phyloP scores from a whole-genome alignment of 495 filamentous ascomycete genomes.

The Neurospora sp. region DNA sequence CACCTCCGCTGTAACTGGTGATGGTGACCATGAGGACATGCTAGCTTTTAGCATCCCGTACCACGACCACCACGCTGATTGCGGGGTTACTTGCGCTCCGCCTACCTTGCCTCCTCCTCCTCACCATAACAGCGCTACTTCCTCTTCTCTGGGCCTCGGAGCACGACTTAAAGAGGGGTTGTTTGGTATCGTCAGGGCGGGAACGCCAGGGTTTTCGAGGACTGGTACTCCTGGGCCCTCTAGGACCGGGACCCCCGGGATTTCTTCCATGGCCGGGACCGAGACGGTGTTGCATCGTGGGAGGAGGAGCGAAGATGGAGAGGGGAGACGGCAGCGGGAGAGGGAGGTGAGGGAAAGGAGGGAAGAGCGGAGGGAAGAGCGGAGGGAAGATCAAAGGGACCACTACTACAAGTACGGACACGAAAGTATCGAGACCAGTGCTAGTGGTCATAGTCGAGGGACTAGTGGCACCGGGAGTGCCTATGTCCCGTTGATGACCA shows the following conservation, averaged over 20 bases:
- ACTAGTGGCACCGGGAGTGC: background rate
- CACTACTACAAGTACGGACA: background rate
- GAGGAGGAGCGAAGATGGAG: background rate
- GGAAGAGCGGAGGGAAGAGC: background rate
- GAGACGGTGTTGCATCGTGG: background rate
- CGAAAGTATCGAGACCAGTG: background rate
- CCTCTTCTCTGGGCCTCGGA: background rate
- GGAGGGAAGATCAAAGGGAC: background rate
- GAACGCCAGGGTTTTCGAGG: background rate
- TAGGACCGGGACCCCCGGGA: background rate
- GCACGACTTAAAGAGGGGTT: background rate
- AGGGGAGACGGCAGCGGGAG: background rate
- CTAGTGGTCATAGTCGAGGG: background rate
- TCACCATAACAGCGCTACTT: background rate
- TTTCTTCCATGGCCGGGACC: background rate
- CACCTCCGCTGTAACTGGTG: background rate
- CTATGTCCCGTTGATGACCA: background rate
- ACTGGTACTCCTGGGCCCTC: background rate
- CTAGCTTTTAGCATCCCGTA: background rate
- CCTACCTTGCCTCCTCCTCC: background rate
- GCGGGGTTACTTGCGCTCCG: background rate
- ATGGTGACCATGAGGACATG: background rate
- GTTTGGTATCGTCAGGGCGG: background rate
- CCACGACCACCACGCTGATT: background rate
- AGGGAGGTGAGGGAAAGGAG: background rate